Conservation (phyloP, 1,139 yeast species). For the Arxiozyma bovina region DNA sequence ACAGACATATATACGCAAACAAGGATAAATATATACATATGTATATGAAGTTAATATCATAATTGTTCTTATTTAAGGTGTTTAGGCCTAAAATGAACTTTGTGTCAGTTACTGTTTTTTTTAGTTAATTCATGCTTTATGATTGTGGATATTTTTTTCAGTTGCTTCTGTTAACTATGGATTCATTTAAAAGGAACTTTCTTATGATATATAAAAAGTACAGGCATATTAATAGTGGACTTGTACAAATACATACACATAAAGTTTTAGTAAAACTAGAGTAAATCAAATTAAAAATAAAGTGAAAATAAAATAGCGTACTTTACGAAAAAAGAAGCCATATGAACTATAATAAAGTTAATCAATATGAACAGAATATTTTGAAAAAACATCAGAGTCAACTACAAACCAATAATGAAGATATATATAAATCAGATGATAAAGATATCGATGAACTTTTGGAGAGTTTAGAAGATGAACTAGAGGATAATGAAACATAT, state of each 20-base stretch:
- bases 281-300: too few relatives aligned
- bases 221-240: not conserved
- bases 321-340: not conserved
- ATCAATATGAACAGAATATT: constrained; percentile 1
- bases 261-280: too few relatives aligned
- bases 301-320: not conserved
- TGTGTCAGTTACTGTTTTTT: not conserved
- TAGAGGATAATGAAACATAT: constrained; percentile 47
- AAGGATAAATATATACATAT: not conserved
- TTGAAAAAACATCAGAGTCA: not conserved
- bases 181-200: not conserved
- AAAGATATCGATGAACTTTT: constrained; percentile 42
- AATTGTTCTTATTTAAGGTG: too few relatives aligned
- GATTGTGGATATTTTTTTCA: too few relatives aligned
- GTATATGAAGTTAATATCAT: not conserved
- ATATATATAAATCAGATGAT: constrained; percentile 31
- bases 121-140: not conserved
- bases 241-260: not conserved
- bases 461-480: constrained; percentile 56
- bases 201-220: too few relatives aligned
- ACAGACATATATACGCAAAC: not conserved
- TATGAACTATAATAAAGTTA: constrained; percentile 2
- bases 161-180: not conserved
- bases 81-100: too few relatives aligned
- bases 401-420: not conserved